A percentile compares a stretch with the other conserved stretches of the same genome.
Conservation (phyloP, 2,329 filamentous ascomycete genomes). For the Talaromyces albobiverticillius region DNA sequence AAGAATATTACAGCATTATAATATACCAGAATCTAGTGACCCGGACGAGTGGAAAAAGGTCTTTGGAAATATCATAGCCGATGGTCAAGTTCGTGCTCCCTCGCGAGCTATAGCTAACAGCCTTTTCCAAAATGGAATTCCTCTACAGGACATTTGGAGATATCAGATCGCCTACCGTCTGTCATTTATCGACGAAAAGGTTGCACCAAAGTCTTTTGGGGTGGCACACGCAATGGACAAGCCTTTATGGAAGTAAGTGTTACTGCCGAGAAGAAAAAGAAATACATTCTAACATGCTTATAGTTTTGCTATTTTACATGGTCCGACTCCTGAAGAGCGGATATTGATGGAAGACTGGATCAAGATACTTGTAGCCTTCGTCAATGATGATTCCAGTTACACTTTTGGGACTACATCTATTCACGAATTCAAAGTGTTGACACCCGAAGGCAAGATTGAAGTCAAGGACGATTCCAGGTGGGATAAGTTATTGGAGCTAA, state of each 20-base stretch:
- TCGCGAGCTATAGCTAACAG: not conserved
- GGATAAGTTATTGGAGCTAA: slow-evolving; percentile 13
- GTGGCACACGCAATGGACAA: slow-evolving; percentile 41
- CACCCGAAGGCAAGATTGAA: slow-evolving; percentile 31
- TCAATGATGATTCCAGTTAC: slow-evolving; percentile 29
- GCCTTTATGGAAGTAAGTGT: slow-evolving; percentile 43
- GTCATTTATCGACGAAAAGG: slow-evolving; percentile 41
- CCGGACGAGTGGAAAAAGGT: not conserved
- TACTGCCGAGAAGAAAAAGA: not conserved
- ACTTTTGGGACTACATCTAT: slow-evolving; percentile 32
- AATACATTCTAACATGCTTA: not conserved
- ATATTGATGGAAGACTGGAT: slow-evolving; percentile 41
- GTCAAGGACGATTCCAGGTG: slow-evolving; percentile 36
- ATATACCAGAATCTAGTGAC: not conserved
- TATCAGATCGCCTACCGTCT: slow-evolving; percentile 44
- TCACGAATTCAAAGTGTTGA: slow-evolving; percentile 37
- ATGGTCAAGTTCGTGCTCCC: not conserved
- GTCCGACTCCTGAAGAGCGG: slow-evolving; percentile 33
- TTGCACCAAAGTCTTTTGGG: slow-evolving; percentile 28
- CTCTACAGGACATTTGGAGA: slow-evolving; percentile 37
- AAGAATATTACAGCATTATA: not conserved
- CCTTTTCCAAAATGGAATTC: slow-evolving; percentile 29
- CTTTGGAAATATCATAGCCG: not conserved
- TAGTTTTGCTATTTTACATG: slow-evolving; percentile 40
- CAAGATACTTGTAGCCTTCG: slow-evolving; percentile 36